Base-by-base conservation (phyloP, 257 asterid species). In the Solanum pennellii region DNA sequence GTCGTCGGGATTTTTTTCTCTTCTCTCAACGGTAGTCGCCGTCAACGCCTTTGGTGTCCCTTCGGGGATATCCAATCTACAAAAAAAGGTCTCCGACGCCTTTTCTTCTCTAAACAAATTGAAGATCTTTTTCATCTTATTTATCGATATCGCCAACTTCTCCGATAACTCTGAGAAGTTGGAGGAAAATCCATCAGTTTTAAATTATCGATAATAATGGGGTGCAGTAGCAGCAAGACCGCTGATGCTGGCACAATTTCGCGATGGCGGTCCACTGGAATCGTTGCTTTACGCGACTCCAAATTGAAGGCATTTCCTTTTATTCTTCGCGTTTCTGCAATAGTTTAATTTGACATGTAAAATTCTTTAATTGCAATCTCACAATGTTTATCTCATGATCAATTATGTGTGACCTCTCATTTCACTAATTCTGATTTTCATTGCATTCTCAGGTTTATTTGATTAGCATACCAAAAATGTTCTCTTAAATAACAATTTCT, bases 261-360 rank as follows among this genome's bases (percentile, higher is more conserved):
- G 60, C 94, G 99, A 52, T 95, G 99, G 99, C 96, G 98, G 87
- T 94, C 99, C 87, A 97, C 99, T 59, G 99, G 99, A 86, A 97
- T 97, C 62, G 99, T 97, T 33, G 97, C 98, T 77, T 86, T 95
- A 93, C 97, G 99, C 35, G 99, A 97, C 89, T 92, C 98, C 90
- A 97, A 95, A 89, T 92, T 97, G 91, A 97, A 97, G 98, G 99
- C 76, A 88, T 86, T 83, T 25, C 41, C 14, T 9, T 44, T 44
- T 44, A 2, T 44, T 25, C 11, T 12, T 44, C 35, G 9, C 37
- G 13, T 23, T 23, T 11, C n/a, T n/a, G 23, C 47, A 6, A 42
- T 77, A n/a, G 14, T n/a, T 23, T 15, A n/a, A 42, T n/a, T 14
- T 23, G 7, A 41, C 6, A 23, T 39, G 12, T 7, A 37, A 23